These are phyloP conservation scores for Phellopilus nigrolimitatus DNA, from an alignment of 1,284 basidiomycete species.

Conservation along the genomic window DNA sequence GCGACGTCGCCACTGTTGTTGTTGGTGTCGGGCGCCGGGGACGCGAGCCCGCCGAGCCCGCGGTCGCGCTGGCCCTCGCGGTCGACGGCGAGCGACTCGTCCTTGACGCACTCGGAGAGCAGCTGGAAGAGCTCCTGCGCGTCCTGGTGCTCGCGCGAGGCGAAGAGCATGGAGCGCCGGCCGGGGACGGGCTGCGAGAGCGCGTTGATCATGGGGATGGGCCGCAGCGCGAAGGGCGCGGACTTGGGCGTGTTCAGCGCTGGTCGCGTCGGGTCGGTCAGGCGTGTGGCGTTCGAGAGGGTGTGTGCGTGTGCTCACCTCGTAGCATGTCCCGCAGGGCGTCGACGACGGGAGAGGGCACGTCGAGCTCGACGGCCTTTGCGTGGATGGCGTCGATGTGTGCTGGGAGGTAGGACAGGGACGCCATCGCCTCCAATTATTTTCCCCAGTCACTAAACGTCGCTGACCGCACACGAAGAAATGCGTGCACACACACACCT, in stretches of 20 bases:
- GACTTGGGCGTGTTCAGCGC: constrained; percentile 70
- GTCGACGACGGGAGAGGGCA: constrained; percentile 80
- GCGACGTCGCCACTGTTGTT: constrained; percentile 37
- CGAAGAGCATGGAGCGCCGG: constrained; percentile 60
- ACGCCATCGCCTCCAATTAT: constrained; percentile 68
- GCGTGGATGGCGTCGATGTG: constrained; percentile 69
- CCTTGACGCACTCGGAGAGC: constrained; percentile 81
- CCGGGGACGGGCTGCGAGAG: constrained; percentile 54
- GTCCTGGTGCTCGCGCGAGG: constrained; percentile 88
- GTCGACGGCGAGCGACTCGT: constrained; percentile 64
- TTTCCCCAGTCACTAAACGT: constrained; percentile 9
- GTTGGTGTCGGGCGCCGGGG: constrained; percentile 26
- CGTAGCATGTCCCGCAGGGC: constrained; percentile 64
- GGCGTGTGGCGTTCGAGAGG: background rate
- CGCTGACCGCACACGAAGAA: background rate
- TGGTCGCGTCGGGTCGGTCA: constrained; percentile 27
- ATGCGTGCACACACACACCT: constrained; percentile 52
- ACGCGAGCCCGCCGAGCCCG: constrained; percentile 52
- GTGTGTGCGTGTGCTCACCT: constrained; percentile 37
- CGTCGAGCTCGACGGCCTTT: constrained; percentile 70
- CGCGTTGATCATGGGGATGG: constrained; percentile 65
- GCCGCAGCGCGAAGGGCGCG: constrained; percentile 58
- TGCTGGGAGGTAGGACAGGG: constrained; percentile 70
- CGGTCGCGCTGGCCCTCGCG: constrained; percentile 61
- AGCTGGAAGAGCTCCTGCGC: constrained; percentile 95